phyloP scores from a whole-genome alignment of 192 early-diverging fungal genomes.

The Geranomyces variabilis region DNA sequence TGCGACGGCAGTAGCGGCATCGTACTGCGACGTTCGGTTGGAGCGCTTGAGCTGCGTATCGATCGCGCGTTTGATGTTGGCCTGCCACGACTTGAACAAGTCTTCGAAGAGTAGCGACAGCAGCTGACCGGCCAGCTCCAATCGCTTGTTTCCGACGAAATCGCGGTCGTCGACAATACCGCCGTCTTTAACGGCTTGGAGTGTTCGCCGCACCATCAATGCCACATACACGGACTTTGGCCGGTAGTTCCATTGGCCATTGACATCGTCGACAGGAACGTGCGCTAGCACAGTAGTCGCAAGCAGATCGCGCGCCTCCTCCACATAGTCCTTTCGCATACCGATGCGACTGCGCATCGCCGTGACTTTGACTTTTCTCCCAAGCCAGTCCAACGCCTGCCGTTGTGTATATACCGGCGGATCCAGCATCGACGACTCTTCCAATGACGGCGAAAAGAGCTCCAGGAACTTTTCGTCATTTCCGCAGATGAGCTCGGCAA shows the following conservation, averaged over 20 bases:
- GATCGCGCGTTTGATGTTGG: slow-evolving; percentile 83
- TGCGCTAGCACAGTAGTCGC: slow-evolving; percentile 87
- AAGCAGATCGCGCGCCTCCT: slow-evolving; percentile 87
- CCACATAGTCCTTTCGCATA: slow-evolving; percentile 50
- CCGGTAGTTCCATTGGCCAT: slow-evolving; percentile 77
- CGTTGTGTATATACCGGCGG: slow-evolving; percentile 79
- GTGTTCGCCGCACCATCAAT: slow-evolving; percentile 89
- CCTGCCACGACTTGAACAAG: slow-evolving; percentile 92
- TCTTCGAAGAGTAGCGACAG: slow-evolving; percentile 95
- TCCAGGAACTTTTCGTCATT: slow-evolving; percentile 79
- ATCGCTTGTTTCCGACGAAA: slow-evolving; percentile 97
- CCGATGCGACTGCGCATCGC: slow-evolving; percentile 33
- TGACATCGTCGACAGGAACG: slow-evolving; percentile 75
- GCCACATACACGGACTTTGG: slow-evolving; percentile 92
- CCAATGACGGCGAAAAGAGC: slow-evolving; percentile 82
- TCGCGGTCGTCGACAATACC: slow-evolving; percentile 93
- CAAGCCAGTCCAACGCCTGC: slow-evolving; percentile 89
- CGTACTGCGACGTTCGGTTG: slow-evolving; percentile 85
- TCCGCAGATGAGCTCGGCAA: slow-evolving; percentile 90
- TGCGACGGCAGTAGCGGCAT: slow-evolving; percentile 61
- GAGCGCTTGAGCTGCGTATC: slow-evolving; percentile 89
- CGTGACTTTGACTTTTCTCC: slow-evolving; percentile 70
- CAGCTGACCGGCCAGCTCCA: slow-evolving; percentile 96
- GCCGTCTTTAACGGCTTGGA: slow-evolving; percentile 81
- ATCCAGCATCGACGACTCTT: slow-evolving; percentile 70